A percentile compares a stretch with the other conserved stretches of the same genome.
phyloP scores from a whole-genome alignment of 2,329 filamentous ascomycete genomes.

The Aspergillus clavatus region DNA sequence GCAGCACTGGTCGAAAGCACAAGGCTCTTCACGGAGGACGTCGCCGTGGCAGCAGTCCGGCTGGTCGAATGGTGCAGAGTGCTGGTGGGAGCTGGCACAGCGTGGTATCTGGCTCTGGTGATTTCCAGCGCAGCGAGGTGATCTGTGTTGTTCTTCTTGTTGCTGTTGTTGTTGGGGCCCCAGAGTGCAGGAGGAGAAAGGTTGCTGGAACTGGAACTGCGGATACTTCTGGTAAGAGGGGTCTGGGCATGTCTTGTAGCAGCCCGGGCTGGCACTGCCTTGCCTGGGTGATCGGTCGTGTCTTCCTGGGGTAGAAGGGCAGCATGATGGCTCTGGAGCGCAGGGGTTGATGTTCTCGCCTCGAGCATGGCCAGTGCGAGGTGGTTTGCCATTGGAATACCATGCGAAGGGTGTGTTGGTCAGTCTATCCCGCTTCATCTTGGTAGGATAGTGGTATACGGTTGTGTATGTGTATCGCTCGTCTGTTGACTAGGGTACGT shows the following conservation, averaged over 20 bases:
- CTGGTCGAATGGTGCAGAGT: background rate
- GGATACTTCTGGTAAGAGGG: background rate
- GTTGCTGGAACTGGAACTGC: too few species aligned
- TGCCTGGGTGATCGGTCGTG: background rate
- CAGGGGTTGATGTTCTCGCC: slow-evolving; percentile 11
- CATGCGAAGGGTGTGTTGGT: slow-evolving; percentile 17
- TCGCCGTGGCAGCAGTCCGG: background rate
- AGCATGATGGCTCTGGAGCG: background rate
- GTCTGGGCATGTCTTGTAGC: background rate
- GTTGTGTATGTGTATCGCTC: background rate
- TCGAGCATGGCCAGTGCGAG: slow-evolving; percentile 12
- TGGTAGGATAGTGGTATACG: background rate
- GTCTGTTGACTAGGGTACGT: background rate
- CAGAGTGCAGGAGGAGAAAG: too few species aligned
- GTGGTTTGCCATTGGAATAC: slow-evolving; percentile 22
- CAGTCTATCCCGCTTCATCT: slow-evolving; percentile 2
- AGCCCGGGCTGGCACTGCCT: background rate
- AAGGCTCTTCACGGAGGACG: background rate
- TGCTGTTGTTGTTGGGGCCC: too few species aligned
- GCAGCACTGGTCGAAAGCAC: background rate
- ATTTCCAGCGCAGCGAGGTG: background rate
- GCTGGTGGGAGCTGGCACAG: background rate
- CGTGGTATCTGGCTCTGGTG: background rate
- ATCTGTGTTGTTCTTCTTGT: too few species aligned
- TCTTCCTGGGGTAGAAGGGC: background rate